Evolutionary conservation across 768 basidiomycete genomes (phyloP), one percentile per base, ranked within the genome.

Genomic region (Agaricus subrufescens): DNA sequence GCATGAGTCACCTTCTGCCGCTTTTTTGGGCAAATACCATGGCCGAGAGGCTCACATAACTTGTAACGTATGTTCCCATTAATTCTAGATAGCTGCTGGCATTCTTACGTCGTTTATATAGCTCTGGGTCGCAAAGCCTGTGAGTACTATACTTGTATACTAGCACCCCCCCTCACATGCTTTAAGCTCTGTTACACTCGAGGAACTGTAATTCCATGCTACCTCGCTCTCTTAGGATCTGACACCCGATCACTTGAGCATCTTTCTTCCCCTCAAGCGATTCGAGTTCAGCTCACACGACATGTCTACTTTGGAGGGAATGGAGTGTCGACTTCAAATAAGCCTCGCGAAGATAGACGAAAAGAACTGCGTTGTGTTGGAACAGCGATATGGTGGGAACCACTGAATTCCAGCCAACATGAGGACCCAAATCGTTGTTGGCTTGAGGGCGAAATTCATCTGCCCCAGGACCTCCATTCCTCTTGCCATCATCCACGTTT

Each of bases 71-170:
- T 11, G 61, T 55, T 11, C n/a, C 27, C 25, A 47, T 40, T 27
- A 30, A 23, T 49, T 53, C 15, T 25, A 31, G 39, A 34, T 34
- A 19, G n/a, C 37, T 23, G 4, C 5, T 43, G 4, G 37, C 43
- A 10, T 39, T n/a, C 38, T 51, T n/a, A 44, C 40, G 7, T 45
- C 31, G 34, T 37, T 31, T 40, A 23, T 43, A 4, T 46, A 67
- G 65, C 58, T 69, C 23, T 66, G 60, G n/a, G 51, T 67, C 15
- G 66, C 66, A 2, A 59, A 55, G 6, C 68, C 68, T 7, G 67
- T 68, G 45, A 19, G 59, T 54, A 31, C 19, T 8, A 37, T 29
- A 3, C 9, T 11, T 25, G n/a, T 5, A 14, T 2, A 7, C n/a
- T 29, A 23, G 5, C 19, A 3, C 31, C 14, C 12, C 23, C 11